Conservation (phyloP, 192 early-diverging fungal genomes). For the Obelidium mucronatum region DNA sequence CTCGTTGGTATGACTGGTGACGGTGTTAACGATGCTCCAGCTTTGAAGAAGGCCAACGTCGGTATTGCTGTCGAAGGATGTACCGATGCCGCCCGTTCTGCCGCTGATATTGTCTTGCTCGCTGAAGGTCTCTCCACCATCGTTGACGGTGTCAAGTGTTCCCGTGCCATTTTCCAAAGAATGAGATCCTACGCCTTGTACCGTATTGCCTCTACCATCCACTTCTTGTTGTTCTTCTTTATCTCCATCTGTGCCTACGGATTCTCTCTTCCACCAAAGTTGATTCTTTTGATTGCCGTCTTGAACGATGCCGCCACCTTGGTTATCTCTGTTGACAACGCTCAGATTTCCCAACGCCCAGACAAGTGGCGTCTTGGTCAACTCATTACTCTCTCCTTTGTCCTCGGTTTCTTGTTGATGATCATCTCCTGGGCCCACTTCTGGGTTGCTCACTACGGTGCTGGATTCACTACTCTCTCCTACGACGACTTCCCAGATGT, state of each 20-base stretch:
- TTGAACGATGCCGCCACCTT: conserved; percentile 85
- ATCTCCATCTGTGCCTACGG: conserved; percentile 81
- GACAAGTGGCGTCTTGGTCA: conserved; percentile 91
- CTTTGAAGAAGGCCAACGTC: conserved; percentile 96
- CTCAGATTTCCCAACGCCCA: conserved; percentile 84
- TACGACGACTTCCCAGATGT: conserved; percentile 38
- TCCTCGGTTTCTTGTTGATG: conserved; percentile 79
- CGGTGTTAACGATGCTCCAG: conserved; percentile 98
- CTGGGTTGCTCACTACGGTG: conserved; percentile 74
- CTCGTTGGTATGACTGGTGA: conserved; percentile 98
- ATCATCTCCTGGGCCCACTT: conserved; percentile 85
- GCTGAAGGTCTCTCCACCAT: conserved; percentile 91
- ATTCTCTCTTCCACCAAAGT: conserved; percentile 79
- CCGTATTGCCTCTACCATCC: conserved; percentile 74
- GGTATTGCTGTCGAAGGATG: conserved; percentile 97
- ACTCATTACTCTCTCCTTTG: conserved; percentile 76
- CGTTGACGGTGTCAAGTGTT: conserved; percentile 88
- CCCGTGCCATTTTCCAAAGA: conserved; percentile 94
- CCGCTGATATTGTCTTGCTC: conserved; percentile 94
- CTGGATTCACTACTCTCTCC: conserved; percentile 15
- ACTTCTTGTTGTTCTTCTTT: conserved; percentile 97
- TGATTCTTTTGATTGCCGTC: conserved; percentile 89
- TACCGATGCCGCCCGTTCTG: conserved; percentile 94
- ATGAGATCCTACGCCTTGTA: conserved; percentile 84
- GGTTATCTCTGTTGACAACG: conserved; percentile 93